These are phyloP conservation scores for Lolium multiflorum DNA, from an alignment of 176 grass and related monocot species.

Conservation along the genomic window DNA sequence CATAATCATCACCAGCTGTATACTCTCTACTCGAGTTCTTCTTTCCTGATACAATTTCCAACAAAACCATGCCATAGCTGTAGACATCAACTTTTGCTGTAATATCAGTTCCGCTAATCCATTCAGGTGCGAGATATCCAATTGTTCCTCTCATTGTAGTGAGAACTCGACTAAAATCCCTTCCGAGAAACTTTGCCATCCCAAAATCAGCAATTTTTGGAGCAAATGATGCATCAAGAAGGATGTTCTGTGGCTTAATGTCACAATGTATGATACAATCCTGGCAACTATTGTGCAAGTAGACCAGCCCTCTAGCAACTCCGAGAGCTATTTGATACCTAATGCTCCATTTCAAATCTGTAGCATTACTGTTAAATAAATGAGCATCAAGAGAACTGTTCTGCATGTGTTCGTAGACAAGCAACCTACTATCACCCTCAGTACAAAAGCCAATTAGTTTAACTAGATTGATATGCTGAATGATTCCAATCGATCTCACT, in stretches of 20 bases:
- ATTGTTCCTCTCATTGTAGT: slow-evolving; percentile 32
- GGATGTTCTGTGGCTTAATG: slow-evolving; percentile 14
- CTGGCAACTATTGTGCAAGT: slow-evolving; percentile 25
- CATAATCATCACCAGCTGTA: slow-evolving; percentile 13
- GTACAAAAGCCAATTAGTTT: slow-evolving; percentile 65
- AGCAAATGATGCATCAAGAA: slow-evolving; percentile 10
- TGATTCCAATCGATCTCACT: slow-evolving; percentile 45
- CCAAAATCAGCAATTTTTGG: slow-evolving; percentile 11
- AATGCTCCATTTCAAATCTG: slow-evolving; percentile 41
- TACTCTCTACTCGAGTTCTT: slow-evolving; percentile 13
- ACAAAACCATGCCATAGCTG: slow-evolving; percentile 25
- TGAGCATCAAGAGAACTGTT: slow-evolving; percentile 57
- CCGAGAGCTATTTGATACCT: slow-evolving; percentile 45
- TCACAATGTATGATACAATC: slow-evolving; percentile 34
- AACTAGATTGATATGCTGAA: slow-evolving; percentile 76
- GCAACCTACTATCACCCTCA: slow-evolving; percentile 44
- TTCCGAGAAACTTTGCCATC: slow-evolving; percentile 33
- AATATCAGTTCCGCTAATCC: slow-evolving; percentile 28
- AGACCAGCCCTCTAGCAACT: slow-evolving; percentile 23
- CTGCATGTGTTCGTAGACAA: slow-evolving; percentile 72
- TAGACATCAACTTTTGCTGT: slow-evolving; percentile 28
- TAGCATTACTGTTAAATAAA: slow-evolving; percentile 36
- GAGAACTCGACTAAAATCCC: slow-evolving; percentile 26
- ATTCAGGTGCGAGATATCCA: slow-evolving; percentile 31
- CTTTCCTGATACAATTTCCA: slow-evolving; percentile 8